Base-by-base conservation (phyloP, 208 protist genomes). In the Trypanosoma vivax region DNA sequence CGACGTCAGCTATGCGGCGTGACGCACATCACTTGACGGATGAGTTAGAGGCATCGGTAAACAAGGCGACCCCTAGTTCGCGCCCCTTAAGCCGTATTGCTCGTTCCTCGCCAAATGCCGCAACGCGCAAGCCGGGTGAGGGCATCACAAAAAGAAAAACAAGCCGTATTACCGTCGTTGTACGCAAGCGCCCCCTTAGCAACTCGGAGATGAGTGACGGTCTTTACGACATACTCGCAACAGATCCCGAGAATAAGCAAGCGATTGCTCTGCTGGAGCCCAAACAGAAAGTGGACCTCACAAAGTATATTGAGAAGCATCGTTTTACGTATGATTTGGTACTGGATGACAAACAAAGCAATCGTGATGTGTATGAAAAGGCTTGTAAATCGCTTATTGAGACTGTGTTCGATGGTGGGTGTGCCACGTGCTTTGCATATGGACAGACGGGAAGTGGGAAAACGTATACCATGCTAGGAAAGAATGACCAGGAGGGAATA, bases 301-400 rank as follows among this genome's bases (percentile, higher is more conserved):
- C 85, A 16, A 96, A 95, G 49, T 98, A 97, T 69, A 97, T 94
- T 50, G 94, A 98, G 45, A 93, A 94, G 65, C 97, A 99, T 52
- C 80, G 86, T 30, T 98, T 98, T 65, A 79, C 78, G 21, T 99
- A 98, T 62, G 97, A 99, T 65, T 70, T 95, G 23, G 95, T 98
- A 18, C 90, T 98, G 46, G 89, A 96, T 46, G 89, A 97, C 50
- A 74, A 56, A 35, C 73, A 90, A 46, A 84, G 55, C 61, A 98
- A 98, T 63, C 66, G 68, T 33, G 53, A 82, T 39, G 70, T 94
- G 1, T 94, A 85, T 41, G 62, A 85, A 33, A 64, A 80, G 7
- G 67, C 67, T 41, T 76, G 81, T 9, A 60, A 42, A 16, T 78
- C 86, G 10, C 78, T 98, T 13, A 85, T 98, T 29, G 81, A 94